Base-by-base conservation (phyloP, 2,329 filamentous ascomycete species). In the Cyclaneusma minus region DNA sequence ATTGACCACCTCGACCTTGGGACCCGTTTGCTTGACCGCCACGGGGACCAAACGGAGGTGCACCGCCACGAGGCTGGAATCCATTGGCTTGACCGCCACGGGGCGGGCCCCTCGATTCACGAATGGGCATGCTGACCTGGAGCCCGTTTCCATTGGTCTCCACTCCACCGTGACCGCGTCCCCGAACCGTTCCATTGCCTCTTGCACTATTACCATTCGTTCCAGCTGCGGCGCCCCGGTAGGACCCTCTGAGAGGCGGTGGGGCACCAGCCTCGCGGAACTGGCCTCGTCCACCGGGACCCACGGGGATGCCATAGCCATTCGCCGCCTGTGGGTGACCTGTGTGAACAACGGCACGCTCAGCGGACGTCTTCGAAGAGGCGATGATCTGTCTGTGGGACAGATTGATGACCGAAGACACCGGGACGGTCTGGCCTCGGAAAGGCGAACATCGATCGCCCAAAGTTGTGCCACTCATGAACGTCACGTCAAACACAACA, bases 401-500 rank as follows among this genome's bases (percentile, higher is more conserved):
- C 30, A 92, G 60, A 53, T 98, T 98, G 17, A 98, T 64, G 3
- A 95, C 84, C 1, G 81, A 79, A n/a, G 79, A 78, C 5, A 77
- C 69, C 2, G 83, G 71, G 4, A 98, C 84, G 0, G 89, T 94
- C 48, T 89, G 85, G 27, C 89, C 89, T 18, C 87, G 73, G 70
- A 98, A 98, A 19, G 82, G 74, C 14, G 84, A 83, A 47, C 87
- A 93, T 32, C 89, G 76, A 30, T 85, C 84, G 32, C 82, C 80
- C 10, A 98, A 64, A 1, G 81, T 89, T 2, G 85, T 94, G 35
- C 89, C 89, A 45, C 84, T 92, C 85, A 98, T 95, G 52, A 98
- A 98, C 1, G 83, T 79, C 8, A 71, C 69, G 48, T 98, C 91
- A 53, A 93, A 98, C 6, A 98, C 75, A 30, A 95, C 69, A 48